Conservation (phyloP, 352 stramenopile species). For the Phytopythium aichiense region DNA sequence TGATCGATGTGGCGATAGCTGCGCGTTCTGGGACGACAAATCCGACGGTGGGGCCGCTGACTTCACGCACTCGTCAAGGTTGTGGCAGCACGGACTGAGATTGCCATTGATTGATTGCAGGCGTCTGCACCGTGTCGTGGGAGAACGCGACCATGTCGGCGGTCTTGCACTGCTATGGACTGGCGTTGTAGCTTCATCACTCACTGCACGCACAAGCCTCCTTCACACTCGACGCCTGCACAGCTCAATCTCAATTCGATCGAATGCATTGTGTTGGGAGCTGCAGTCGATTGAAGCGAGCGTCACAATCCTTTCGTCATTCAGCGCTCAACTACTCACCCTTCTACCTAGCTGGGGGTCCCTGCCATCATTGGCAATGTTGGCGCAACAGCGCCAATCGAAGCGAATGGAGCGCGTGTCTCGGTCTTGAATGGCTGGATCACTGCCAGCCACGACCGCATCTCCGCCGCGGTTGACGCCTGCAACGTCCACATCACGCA, state of each 20-base stretch:
- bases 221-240: not conserved
- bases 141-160: conserved; percentile 70
- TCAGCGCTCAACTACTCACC: not conserved
- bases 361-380: not conserved
- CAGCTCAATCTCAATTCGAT: not conserved
- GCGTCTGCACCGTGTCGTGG: conserved; percentile 68
- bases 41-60: conserved; percentile 42
- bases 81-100: not conserved
- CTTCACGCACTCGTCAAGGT: not conserved
- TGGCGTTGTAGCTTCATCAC: conserved; percentile 34
- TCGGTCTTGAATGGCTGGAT: conserved; percentile 69
- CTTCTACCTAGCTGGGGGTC: not conserved
- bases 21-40: conserved; percentile 72
- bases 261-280: not conserved
- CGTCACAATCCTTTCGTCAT: not conserved
- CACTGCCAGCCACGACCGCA: conserved; percentile 64
- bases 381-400: not conserved
- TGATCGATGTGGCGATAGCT: conserved; percentile 16
- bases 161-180: conserved; percentile 63
- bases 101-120: conserved; percentile 13
- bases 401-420: not conserved
- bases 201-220: not conserved
- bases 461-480: conserved; percentile 58
- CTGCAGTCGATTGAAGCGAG: not conserved
- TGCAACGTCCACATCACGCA: conserved; percentile 73